Base-by-base conservation (phyloP, 371 early-diverging fungal genomes). In the Rhizopus delemar region DNA sequence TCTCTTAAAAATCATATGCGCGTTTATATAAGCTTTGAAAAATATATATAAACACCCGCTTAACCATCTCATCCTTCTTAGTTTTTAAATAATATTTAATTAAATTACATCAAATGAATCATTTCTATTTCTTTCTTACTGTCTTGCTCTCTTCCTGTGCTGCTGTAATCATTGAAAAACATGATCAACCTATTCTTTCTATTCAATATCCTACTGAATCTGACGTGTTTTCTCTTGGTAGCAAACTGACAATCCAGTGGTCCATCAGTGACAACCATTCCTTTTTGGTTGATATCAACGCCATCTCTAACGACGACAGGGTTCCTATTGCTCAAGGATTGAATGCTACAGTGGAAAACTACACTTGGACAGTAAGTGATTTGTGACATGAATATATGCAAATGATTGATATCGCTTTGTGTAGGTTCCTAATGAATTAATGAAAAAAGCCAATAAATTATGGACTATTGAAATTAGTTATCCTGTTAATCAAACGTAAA, bases 391-490 rank as follows among this genome's bases (percentile, higher is more conserved):
- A 22, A 2, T 22, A 22, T 22, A 2, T 22, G 22, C 22, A 22
- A 38, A 38, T 38, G 5, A 38, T 38, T 13, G 8, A 38, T 38
- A 38, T 43, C 15, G 15, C 11, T 43, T 43, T 8, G 0, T 36
- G 5, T n/a, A 43, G 43, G n/a, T 43, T 43, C 43, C 43, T n/a
- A 43, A 43, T 43, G 43, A 43, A n/a, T 43, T 43, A 15, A n/a
- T 15, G 3, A 15, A 15, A n/a, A 3, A 43, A n/a, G 39, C 8
- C 13, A 38, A 38, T 13, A 43, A 4, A 15, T 6, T 6, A 13
- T 43, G 15, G 12, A 11, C 5, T 3, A 43, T 43, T n/a, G n/a
- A 43, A 43, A 43, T 43, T 15, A 11, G 11, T 43, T 43, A 43
- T 43, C 43, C 43, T 5, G 43, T n/a, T 6, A 43, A 43, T n/a